Evolutionary conservation across 2,329 filamentous ascomycete species (phyloP).

Genomic region (Rasamsonia emersonii): DNA sequence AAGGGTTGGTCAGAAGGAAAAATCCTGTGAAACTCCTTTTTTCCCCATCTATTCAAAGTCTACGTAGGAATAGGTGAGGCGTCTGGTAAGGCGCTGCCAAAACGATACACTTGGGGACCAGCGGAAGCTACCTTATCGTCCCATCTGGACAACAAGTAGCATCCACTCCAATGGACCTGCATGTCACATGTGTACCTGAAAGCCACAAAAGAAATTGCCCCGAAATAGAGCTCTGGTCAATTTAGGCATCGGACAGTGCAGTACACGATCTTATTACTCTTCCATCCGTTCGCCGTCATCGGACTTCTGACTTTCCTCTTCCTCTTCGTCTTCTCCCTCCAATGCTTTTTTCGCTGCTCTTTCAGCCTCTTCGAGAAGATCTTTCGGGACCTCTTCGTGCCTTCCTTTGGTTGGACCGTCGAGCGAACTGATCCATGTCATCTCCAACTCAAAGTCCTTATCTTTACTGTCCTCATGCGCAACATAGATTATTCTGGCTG

Average conservation of each 20-base stretch:
- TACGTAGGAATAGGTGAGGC: neutral
- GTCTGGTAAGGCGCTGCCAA: no score
- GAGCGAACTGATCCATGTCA: conserved; percentile 89
- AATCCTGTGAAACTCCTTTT: conserved; percentile 22
- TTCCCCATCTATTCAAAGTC: neutral
- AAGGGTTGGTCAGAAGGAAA: conserved; percentile 70
- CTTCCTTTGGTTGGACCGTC: conserved; percentile 85
- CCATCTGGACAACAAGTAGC: no score
- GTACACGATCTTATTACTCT: no score
- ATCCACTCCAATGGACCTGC: no score
- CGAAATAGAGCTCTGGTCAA: no score
- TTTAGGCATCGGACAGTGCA: no score
- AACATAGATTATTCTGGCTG: conserved; percentile 91
- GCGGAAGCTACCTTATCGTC: no score
- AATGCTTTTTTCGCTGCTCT: conserved; percentile 82
- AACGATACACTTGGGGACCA: no score
- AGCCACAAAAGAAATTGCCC: no score
- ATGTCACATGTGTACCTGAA: no score
- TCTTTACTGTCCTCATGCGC: conserved; percentile 99
- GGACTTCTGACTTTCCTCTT: conserved; percentile 53
- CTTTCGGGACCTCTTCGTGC: conserved; percentile 88
- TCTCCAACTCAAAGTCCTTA: conserved; percentile 98
- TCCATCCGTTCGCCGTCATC: conserved; percentile 74
- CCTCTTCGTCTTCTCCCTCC: conserved; percentile 73
- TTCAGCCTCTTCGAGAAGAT: conserved; percentile 84